A percentile compares a stretch with the other conserved stretches of the same genome.
phyloP scores from a whole-genome alignment of 2,329 filamentous ascomycete genomes.

The Microascus cirrosus region DNA sequence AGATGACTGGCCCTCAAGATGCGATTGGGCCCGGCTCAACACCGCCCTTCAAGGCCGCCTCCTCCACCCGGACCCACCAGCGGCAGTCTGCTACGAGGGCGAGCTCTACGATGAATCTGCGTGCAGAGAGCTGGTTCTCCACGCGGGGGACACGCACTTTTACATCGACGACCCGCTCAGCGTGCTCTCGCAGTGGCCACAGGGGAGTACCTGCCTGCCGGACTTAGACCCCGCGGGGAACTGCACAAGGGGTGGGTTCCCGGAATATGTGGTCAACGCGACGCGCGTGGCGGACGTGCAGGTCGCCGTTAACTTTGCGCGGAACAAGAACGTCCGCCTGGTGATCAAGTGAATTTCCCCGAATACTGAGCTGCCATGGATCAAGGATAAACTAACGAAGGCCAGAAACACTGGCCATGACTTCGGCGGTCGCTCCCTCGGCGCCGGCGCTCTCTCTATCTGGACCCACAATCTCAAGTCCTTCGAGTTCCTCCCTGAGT shows the following conservation, averaged over 20 bases:
- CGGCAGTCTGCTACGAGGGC: constrained; percentile 16
- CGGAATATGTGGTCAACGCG: constrained; percentile 27
- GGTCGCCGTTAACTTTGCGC: constrained; percentile 33
- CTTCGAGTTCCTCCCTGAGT: constrained; percentile 28
- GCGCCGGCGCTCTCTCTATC: constrained; percentile 22
- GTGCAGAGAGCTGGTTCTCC: constrained; percentile 17
- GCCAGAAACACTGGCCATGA: constrained; percentile 40
- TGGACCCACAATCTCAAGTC: constrained; percentile 28
- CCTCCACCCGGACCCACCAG: constrained; percentile 19
- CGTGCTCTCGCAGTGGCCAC: constrained; percentile 6
- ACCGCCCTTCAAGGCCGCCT: constrained; percentile 9
- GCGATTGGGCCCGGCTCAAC: constrained; percentile 16
- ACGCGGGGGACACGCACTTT: constrained; percentile 15
- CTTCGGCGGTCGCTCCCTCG: constrained; percentile 27
- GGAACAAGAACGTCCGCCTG: constrained; percentile 32
- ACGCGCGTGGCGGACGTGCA: constrained; percentile 31
- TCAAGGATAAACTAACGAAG: neutral
- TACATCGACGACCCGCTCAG: constrained; percentile 7
- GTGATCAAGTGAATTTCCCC: constrained; percentile 22
- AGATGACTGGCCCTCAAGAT: constrained; percentile 15
- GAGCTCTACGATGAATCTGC: constrained; percentile 11
- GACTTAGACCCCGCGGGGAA: constrained; percentile 6
- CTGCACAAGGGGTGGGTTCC: constrained; percentile 29
- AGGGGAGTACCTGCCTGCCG: constrained; percentile 17
- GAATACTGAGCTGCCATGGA: too few relatives aligned